phyloP scores from a whole-genome alignment of 2,329 filamentous ascomycete genomes.

The Ramularia endophylla region DNA sequence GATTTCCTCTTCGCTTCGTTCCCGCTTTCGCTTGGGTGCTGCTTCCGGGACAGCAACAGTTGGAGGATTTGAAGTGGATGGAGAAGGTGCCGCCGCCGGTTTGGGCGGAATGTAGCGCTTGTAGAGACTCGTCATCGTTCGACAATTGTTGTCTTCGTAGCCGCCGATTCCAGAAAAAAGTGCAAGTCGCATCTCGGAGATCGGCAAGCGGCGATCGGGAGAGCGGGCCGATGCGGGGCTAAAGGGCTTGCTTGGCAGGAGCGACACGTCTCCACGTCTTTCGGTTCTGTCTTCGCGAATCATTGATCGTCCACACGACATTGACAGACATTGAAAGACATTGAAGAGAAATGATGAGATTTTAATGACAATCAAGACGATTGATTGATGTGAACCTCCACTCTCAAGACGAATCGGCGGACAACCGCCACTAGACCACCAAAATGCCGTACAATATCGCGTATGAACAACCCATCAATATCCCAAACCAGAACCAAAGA shows the following conservation, averaged over 20 bases:
- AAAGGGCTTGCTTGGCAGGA: no score
- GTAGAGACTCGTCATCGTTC: constrained; percentile 42
- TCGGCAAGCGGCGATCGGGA: no score
- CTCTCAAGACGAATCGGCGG: constrained; percentile 6
- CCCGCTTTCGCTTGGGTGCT: constrained; percentile 29
- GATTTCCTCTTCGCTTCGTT: constrained; percentile 26
- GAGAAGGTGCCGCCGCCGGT: constrained; percentile 6
- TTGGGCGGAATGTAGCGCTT: constrained; percentile 42
- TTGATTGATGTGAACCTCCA: background rate
- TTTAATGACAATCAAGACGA: no score
- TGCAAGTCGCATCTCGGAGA: no score
- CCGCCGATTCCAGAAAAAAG: no score
- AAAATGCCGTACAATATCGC: constrained; percentile 66
- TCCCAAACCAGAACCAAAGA: no score
- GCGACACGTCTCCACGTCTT: no score
- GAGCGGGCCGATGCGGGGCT: no score
- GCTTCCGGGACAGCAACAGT: constrained; percentile 1
- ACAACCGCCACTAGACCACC: background rate
- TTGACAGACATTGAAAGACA: background rate
- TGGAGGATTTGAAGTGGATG: background rate
- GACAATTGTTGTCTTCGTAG: no score
- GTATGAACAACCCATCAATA: constrained; percentile 43
- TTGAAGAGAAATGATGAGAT: background rate
- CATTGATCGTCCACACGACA: no score
- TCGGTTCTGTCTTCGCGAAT: no score